Percentiles rank a stretch among this genome's conserved stretches.
These are phyloP conservation scores for Aspergillus sparsus DNA, from an alignment of 495 filamentous ascomycete species.

Conservation along the genomic window DNA sequence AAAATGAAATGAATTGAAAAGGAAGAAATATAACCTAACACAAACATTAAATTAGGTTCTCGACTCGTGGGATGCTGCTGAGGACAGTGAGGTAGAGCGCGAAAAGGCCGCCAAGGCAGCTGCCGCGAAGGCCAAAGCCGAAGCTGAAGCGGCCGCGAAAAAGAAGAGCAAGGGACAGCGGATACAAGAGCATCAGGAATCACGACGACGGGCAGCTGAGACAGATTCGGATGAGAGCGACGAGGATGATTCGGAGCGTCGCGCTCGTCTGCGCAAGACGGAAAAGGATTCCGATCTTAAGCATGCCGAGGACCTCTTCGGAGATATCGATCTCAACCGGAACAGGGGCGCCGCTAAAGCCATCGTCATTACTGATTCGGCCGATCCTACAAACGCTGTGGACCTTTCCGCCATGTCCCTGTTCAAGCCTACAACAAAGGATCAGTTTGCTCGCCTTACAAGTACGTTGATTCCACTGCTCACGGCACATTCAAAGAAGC, in stretches of 20 bases:
- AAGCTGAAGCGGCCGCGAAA: constrained; percentile 85
- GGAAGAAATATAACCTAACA: not conserved
- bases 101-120: constrained; percentile 88
- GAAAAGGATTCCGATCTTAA: constrained; percentile 88
- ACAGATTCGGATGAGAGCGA: constrained; percentile 57
- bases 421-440: constrained; percentile 87
- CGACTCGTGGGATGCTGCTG: constrained; percentile 95
- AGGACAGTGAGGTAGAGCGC: constrained; percentile 94
- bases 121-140: constrained; percentile 84
- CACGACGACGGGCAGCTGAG: constrained; percentile 42
- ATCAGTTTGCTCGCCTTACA: constrained; percentile 75
- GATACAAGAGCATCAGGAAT: constrained; percentile 70
- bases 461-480: constrained; percentile 76
- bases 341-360: constrained; percentile 61
- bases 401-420: constrained; percentile 77
- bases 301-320: constrained; percentile 92
- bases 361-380: constrained; percentile 63
- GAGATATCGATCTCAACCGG: constrained; percentile 68
- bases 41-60: constrained; percentile 56
- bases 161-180: constrained; percentile 90
- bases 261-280: constrained; percentile 69
- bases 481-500: constrained; percentile 73
- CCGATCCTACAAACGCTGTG: constrained; percentile 73
- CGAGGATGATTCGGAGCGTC: constrained; percentile 71
- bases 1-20: not conserved